Evolutionary conservation across 768 basidiomycete genomes (phyloP).

Genomic region (Cystofilobasidium ferigula): DNA sequence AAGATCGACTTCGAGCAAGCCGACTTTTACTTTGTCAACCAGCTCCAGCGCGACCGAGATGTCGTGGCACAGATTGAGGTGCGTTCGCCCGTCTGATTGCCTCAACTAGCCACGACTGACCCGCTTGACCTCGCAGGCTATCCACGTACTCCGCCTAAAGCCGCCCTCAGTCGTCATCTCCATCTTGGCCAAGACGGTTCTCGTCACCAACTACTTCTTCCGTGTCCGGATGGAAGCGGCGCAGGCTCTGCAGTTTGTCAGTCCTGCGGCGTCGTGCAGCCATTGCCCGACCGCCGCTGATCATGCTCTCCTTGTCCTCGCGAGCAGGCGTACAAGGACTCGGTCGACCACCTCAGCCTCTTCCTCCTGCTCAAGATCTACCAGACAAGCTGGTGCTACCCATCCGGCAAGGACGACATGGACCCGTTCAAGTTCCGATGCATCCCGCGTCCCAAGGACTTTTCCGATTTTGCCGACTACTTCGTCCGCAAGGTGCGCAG

Average conservation of each 20-base stretch:
- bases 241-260: conserved; percentile 64
- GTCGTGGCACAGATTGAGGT: conserved; percentile 96
- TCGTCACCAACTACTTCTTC: conserved; percentile 92
- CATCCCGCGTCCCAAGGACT: conserved; percentile 91
- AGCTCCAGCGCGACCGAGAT: conserved; percentile 87
- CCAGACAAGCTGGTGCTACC: conserved; percentile 65
- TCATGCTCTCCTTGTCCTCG: not conserved
- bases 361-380: conserved; percentile 96
- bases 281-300: conserved; percentile 10
- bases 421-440: conserved; percentile 77
- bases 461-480: conserved; percentile 80
- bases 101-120: not conserved
- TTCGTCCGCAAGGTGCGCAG: conserved; percentile 76
- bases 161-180: conserved; percentile 43
- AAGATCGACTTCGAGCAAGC: conserved; percentile 83
- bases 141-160: conserved; percentile 57
- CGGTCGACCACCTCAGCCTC: conserved; percentile 71
- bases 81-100: conserved; percentile 31
- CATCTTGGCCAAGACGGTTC: conserved; percentile 78
- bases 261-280: conserved; percentile 32
- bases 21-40: conserved; percentile 97
- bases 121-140: conserved; percentile 52
- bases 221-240: conserved; percentile 93
- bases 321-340: conserved; percentile 16
- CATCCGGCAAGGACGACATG: conserved; percentile 50